Base-by-base conservation (phyloP, 106 monocot species). In the Xerophyta viscosa region DNA sequence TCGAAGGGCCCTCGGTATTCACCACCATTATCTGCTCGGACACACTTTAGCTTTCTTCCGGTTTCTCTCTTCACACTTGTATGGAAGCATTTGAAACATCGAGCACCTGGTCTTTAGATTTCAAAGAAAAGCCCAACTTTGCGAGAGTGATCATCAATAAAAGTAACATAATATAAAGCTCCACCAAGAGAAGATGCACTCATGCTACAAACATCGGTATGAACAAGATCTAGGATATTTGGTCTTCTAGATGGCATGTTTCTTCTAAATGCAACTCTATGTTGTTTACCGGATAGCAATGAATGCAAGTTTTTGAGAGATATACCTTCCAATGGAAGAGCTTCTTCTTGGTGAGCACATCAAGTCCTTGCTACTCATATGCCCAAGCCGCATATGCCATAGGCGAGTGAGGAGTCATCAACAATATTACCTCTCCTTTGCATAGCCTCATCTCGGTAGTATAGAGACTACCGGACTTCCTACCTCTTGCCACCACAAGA, bases 401-500 rank as follows among this genome's bases (percentile, higher is more conserved):
- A 58, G 8, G 0, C 50, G 15, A 21, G 41, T 27, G 18, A n/a
- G n/a, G 26, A 27, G 21, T 13, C 0, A 1, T 44, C 17, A 28
- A 52, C 60, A 15, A 53, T 1, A 20, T 29, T 29, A 57, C 51
- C 58, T 2, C 12, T 3, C 5, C 49, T 11, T 26, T 53, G 23
- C 10, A 31, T 2, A 66, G 1, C 8, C 33, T 53, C 17, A 37
- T 27, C 15, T 18, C 17, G 25, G 50, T 61, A 11, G 21, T 29
- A 24, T 65, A 73, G 3, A 73, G 45, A 46, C 18, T 24, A 53
- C 2, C 24, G 13, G 7, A 0, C 36, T 60, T 66, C 20, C 44
- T 58, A n/a, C 50, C 68, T 68, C 4, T 50, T 31, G 42, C 45
- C 14, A 68, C 17, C 12, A 69, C 24, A 24, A 69, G 2, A n/a